Evolutionary conservation across 495 filamentous ascomycete genomes (phyloP), one percentile per base, ranked within the genome.

Genomic region (Darksidea phi): DNA sequence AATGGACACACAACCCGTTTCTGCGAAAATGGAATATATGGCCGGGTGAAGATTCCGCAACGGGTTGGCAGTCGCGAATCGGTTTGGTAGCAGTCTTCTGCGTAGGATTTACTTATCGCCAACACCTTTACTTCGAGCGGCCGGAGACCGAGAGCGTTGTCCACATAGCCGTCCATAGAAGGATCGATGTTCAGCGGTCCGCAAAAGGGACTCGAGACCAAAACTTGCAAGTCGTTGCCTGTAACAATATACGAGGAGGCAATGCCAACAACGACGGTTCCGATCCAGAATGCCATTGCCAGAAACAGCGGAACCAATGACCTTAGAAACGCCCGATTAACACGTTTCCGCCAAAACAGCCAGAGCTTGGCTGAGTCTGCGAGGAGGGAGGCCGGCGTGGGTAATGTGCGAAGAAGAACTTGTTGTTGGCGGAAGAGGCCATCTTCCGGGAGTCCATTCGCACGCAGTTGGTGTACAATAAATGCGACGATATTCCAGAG

Each of bases 401-500:
- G 54, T n/a, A 57, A 17, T 20, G 54, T 57, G 4, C 54, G 38
- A 8, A 57, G 43, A 5, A 57, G 24, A 24, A 41, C 54, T 25
- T 57, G 54, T 23, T 57, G 54, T 18, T 57, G 54, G 20, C 54
- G 24, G 47, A 48, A 57, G 2, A 57, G 43, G 7, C 54, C 54
- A 36, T 57, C 43, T 6, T 11, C 3, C 1, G 41, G 54, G 2
- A 3, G 5, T 3, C 54, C 41, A 21, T 24, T 47, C 3, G 54
- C 54, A 11, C 38, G 54, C 13, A 1, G 32, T 42, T 57, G 54
- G 42, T 57, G 54, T 21, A 48, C 17, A 6, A 57, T 6, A 41
- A 57, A 57, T 3, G 54, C 34, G 12, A 57, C 2, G 13, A 57
- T 7, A 20, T 57, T 36, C 54, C 54, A 57, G 15, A 57, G 42